Conservation (phyloP, 768 basidiomycete genomes). For the Lentinula sp. region DNA sequence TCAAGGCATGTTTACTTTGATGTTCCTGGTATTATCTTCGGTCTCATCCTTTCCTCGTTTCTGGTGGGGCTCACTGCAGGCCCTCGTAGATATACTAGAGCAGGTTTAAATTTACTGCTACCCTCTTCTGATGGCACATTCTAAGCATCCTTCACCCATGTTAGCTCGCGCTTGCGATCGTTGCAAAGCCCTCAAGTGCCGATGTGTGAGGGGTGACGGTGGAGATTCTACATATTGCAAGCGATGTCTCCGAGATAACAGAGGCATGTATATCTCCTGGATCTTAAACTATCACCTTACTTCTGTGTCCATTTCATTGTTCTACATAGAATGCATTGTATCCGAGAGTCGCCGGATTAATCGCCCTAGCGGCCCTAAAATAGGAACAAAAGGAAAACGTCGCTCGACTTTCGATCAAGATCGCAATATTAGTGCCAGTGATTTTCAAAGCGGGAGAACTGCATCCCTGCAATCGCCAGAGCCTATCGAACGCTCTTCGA, state of each 20-base stretch:
- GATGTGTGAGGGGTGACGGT: not conserved
- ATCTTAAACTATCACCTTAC: not conserved
- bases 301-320: not conserved
- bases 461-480: not conserved
- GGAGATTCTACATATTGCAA: not conserved
- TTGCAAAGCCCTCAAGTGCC: not conserved
- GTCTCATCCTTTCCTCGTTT: too few species aligned
- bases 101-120: too few species aligned
- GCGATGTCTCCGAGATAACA: not conserved
- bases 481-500: not conserved
- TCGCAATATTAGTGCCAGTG: not conserved
- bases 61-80: too few species aligned
- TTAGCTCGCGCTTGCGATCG: not conserved
- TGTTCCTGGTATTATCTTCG: too few species aligned
- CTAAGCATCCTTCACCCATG: too few species aligned
- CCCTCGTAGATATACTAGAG: too few species aligned
- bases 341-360: not conserved
- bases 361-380: not conserved
- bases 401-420: not conserved
- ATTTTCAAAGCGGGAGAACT: not conserved
- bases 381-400: not conserved
- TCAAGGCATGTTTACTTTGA: too few species aligned
- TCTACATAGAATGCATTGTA: not conserved
- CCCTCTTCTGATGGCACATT: too few species aligned
- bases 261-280: not conserved